Evolutionary conservation across 108 stramenopile species (phyloP), one percentile per base, ranked within the genome.

Genomic region (Pseudonitzschia multistriata): DNA sequence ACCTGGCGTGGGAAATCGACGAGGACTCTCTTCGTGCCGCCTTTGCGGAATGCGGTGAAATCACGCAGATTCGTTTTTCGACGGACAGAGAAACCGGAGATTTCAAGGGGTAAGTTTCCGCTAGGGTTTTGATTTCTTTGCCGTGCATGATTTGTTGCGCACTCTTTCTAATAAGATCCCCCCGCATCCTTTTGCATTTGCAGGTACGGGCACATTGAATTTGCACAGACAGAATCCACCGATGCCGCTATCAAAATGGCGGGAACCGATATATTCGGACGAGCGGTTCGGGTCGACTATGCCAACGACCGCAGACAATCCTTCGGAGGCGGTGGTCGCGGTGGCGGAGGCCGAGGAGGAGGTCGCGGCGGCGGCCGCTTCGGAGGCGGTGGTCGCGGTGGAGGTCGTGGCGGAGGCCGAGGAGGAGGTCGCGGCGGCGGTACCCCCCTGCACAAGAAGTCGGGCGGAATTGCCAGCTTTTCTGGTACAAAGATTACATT

Each of bases 81-180:
- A 93, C 88, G 65, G 97, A 98, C 74, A 73, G 95, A 33, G 99
- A 99, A 71, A 95, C 93, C 66, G 97, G 97, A 10, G 91, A 96
- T 28, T 98, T 98, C 90, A 93, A 96, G 76, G 99, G 99, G 50
- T 52, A 52, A 52, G 40, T 42, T 42, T 42, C 13, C 13, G 50
- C 50, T 52, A 52, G 22, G 2, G 24, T 24, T 52, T 25, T 52
- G 2, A 2, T 52, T 2, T 52, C 19, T 25, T 17, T 13, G 42
- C 17, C 17, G 42, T 45, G 8, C 37, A n/a, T n/a, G n/a, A n/a
- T n/a, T n/a, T n/a, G n/a, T n/a, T n/a, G n/a, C n/a, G n/a, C n/a
- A n/a, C n/a, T n/a, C 15, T 6, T 49, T 24, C 50, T 52, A 24
- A 52, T 1, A 10, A 52, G 21, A 24, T 52, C 24, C 8, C 24